These are phyloP conservation scores for Xylariaceae sp. DNA, from an alignment of 2,329 filamentous ascomycete species.

Conservation along the genomic window DNA sequence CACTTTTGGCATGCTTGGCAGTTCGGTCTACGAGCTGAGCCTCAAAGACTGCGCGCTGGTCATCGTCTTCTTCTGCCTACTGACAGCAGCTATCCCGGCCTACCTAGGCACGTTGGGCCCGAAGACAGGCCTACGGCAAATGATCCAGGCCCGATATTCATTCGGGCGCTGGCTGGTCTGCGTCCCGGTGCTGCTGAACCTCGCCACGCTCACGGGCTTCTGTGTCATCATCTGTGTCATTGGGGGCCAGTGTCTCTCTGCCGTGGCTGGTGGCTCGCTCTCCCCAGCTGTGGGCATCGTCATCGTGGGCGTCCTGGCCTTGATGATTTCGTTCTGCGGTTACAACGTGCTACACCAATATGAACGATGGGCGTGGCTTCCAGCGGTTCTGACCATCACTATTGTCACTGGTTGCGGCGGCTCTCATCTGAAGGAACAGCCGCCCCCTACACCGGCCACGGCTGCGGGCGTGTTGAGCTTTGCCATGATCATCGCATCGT, in stretches of 20 bases:
- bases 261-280: constrained; percentile 44
- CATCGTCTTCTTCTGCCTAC: constrained; percentile 59
- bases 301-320: constrained; percentile 51
- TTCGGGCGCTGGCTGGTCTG: constrained; percentile 58
- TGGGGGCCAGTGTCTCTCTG: constrained; percentile 55
- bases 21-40: constrained; percentile 48
- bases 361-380: constrained; percentile 54
- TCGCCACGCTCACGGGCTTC: constrained; percentile 61
- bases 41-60: constrained; percentile 54
- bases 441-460: constrained; percentile 35
- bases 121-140: constrained; percentile 61
- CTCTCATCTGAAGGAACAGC: constrained; percentile 44
- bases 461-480: constrained; percentile 49
- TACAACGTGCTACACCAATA: constrained; percentile 54
- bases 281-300: constrained; percentile 55
- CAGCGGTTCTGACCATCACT: constrained; percentile 47
- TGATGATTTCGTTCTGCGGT: constrained; percentile 60
- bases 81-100: constrained; percentile 50
- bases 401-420: constrained; percentile 48
- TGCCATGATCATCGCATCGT: constrained; percentile 58
- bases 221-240: constrained; percentile 58
- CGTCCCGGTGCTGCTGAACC: constrained; percentile 57
- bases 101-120: constrained; percentile 56
- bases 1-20: constrained; percentile 60
- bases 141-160: constrained; percentile 60